A percentile compares a stretch with the other conserved stretches of the same genome.
Conservation (phyloP, 2,329 filamentous ascomycete genomes). For the Trichoderma sp. region DNA sequence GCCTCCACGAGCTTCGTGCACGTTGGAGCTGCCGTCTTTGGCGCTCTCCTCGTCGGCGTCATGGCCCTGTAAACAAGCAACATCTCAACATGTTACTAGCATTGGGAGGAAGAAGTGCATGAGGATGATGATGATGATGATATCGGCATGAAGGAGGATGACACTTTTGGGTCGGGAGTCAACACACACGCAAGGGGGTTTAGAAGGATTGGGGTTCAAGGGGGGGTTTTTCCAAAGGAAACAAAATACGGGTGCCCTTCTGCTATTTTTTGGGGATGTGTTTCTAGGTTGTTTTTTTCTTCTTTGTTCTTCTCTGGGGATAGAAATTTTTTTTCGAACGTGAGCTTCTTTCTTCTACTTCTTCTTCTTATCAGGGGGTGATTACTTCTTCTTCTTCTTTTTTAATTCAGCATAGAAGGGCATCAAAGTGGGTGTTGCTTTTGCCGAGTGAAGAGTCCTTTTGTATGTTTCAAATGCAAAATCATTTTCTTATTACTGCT, state of each 20-base stretch:
- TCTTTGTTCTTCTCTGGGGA: slow-evolving; percentile 7
- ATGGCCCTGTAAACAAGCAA: slow-evolving; percentile 31
- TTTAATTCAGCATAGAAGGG: slow-evolving; percentile 18
- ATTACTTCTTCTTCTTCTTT: background rate
- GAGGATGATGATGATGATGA: background rate
- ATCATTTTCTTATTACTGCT: background rate
- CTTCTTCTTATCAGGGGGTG: background rate
- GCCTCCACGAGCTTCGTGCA: slow-evolving; percentile 23
- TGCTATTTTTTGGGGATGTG: background rate
- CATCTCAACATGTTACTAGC: background rate
- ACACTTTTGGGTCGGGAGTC: background rate
- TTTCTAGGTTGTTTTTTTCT: background rate
- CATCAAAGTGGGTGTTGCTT: background rate
- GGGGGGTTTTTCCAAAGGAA: background rate
- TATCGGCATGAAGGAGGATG: background rate
- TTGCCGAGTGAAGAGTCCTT: background rate
- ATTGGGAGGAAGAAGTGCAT: background rate
- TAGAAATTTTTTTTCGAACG: background rate
- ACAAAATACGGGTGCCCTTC: background rate
- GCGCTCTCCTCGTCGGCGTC: slow-evolving; percentile 30
- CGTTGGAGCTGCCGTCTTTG: slow-evolving; percentile 29
- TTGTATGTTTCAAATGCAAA: background rate
- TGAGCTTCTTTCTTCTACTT: background rate
- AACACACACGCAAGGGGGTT: background rate
- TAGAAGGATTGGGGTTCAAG: background rate